Evolutionary conservation across 140 eudicot species (phyloP), one percentile per base, ranked within the genome.

Genomic region (Stevia rebaudiana): DNA sequence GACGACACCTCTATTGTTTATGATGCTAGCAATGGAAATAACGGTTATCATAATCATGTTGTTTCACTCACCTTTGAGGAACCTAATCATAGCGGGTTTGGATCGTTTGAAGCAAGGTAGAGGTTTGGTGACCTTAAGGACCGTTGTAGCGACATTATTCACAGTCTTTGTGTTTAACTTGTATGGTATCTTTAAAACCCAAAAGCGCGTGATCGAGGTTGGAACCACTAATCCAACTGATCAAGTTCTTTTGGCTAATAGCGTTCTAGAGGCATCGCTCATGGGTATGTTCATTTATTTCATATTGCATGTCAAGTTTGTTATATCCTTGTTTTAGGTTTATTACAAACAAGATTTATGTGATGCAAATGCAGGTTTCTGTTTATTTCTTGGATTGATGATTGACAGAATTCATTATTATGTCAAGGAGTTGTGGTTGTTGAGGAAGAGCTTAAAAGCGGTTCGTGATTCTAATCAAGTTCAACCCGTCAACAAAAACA

Each of bases 21-120:
- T 71, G 13, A 74, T 83, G 2, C 70, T 81, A 24, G 79, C 79
- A 8, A 46, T 70, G 2, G 94, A 90, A 76, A 77, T 74, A 49
- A 79, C 64, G 4, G 72, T 83, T 74, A 83, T 86, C 70, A 33
- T 90, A 33, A 60, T 63, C 53, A 85, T 90, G 4, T 61, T 82
- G 63, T 90, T 90, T 72, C 77, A 81, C 42, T 76, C 95, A 11
- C 97, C 97, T n/a, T 23, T 90, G 56, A 79, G 97, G 55, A 86
- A 78, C 62, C 40, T 89, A 6, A 41, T 83, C 69, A 52, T 86
- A 8, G 57, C 63, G 73, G 79, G 79, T 28, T 67, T 90, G 70
- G 89, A 86, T 55, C 72, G 53, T 23, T 56, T 76, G 82, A 90
- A 90, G 84, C 87, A 75, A 19, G 95, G 97, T 15, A 64, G 86